Conservation (phyloP, 345 rosid species). For the Eutrema japonicum region DNA sequence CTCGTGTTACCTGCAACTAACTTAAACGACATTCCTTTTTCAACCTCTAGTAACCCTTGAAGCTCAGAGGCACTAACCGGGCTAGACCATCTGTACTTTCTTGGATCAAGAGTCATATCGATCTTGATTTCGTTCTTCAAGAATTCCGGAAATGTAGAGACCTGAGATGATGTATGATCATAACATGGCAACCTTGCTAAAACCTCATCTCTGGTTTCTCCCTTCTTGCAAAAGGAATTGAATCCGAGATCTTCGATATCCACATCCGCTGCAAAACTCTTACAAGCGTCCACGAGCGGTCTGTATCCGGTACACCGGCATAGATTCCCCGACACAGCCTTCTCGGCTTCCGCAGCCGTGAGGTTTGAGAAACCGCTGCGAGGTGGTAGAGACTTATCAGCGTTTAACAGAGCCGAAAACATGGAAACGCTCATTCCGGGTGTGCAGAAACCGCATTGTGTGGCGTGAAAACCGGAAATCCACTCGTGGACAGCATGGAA, state of each 20-base stretch:
- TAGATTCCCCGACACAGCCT: constrained; percentile 72
- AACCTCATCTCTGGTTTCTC: constrained; percentile 46
- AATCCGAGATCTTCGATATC: constrained; percentile 91
- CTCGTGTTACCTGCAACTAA: constrained; percentile 83
- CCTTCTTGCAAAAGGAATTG: constrained; percentile 74
- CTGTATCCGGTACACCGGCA: constrained; percentile 98
- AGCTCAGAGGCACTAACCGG: constrained; percentile 65
- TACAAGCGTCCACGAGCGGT: constrained; percentile 84
- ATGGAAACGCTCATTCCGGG: constrained; percentile 94
- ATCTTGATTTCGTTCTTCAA: constrained; percentile 56
- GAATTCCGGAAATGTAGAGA: constrained; percentile 63
- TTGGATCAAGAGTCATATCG: constrained; percentile 44
- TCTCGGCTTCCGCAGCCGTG: constrained; percentile 80
- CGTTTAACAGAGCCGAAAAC: constrained; percentile 74
- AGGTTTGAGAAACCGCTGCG: constrained; percentile 69
- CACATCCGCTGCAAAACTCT: constrained; percentile 78
- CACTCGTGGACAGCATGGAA: constrained; percentile 88
- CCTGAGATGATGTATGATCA: constrained; percentile 39
- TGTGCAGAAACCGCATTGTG: constrained; percentile 95
- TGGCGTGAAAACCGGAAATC: constrained; percentile 81
- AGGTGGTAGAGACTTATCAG: constrained; percentile 63
- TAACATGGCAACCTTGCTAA: constrained; percentile 58
- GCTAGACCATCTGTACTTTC: constrained; percentile 54
- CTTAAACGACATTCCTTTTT: constrained; percentile 45
- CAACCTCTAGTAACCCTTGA: constrained; percentile 48